Conservation (phyloP, 1,284 basidiomycete genomes). For the Leccinum pallidistipes region DNA sequence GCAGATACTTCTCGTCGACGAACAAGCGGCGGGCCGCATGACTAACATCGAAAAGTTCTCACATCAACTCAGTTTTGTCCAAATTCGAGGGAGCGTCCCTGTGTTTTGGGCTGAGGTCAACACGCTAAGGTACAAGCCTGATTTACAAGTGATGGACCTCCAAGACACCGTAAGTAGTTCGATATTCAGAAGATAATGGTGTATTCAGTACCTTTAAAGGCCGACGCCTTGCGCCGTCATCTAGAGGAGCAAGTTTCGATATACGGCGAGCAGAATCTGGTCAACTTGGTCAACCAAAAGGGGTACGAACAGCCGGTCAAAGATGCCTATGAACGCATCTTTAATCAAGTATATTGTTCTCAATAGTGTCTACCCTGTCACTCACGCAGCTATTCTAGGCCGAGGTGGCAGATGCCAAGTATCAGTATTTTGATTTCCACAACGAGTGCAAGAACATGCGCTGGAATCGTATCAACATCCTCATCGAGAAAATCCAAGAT, state of each 20-base stretch:
- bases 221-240: conserved; percentile 73
- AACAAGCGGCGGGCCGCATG: conserved; percentile 42
- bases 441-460: conserved; percentile 94
- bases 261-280: conserved; percentile 83
- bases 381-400: conserved; percentile 41
- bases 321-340: conserved; percentile 87
- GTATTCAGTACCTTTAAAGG: conserved; percentile 42
- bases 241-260: conserved; percentile 70
- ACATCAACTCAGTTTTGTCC: conserved; percentile 81
- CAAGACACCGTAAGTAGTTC: conserved; percentile 67
- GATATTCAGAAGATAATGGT: conserved; percentile 8
- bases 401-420: conserved; percentile 70
- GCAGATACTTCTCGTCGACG: conserved; percentile 83
- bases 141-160: conserved; percentile 94
- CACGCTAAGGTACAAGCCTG: conserved; percentile 95
- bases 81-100: conserved; percentile 93
- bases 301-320: conserved; percentile 96
- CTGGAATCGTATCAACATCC: conserved; percentile 88
- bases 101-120: conserved; percentile 98
- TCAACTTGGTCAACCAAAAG: conserved; percentile 95
- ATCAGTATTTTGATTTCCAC: conserved; percentile 99
- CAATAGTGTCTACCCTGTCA: neutral
- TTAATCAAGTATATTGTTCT: conserved; percentile 53
- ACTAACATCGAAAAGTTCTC: conserved; percentile 48
- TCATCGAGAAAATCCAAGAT: conserved; percentile 78